Base-by-base conservation (phyloP, 2,329 filamentous ascomycete genomes). In the Delphinella strobiligena region DNA sequence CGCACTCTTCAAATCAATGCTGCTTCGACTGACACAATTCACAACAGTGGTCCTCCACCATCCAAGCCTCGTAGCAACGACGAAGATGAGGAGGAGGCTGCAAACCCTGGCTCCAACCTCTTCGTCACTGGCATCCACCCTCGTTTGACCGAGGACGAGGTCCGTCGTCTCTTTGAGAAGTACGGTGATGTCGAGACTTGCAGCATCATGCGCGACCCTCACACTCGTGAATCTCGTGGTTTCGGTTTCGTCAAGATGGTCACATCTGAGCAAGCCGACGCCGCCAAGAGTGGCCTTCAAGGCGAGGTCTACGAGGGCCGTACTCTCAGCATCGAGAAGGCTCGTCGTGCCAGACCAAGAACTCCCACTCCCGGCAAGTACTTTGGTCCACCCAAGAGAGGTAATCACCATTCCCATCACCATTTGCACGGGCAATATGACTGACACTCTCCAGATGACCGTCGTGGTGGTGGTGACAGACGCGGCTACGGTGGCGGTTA, bases 161-260 rank as follows among this genome's bases (percentile, higher is more conserved):
- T 98, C 46, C 82, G 83, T 40, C 87, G 87, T 61, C 80, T 98
- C 50, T 98, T 98, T 58, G 87, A 95, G 68, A 98, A 96, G 67
- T 96, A 96, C 56, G 91, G 91, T 52, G 87, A 94, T 60, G 91
- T 98, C 38, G 89, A 96, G 68, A 96, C 93, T 68, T 96, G 89
- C 70, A 93, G 95, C 63, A 98, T 98, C 68, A 98, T 98, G 91
- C 79, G 89, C 57, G 91, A 98, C 59, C 91, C 91, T 46, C 91
- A 98, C 65, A 93, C 85, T 56, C 93, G 94, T 68, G 91, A 98
- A 66, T 96, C 89, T 52, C 91, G 91, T 64, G 91, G 91, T 50
- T 98, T 98, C 51, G 91, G 91, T 41, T 98, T 98, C 68, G 91
- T 98, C 61, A 96, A 98, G 72, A 96, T 98, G 89, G 79, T 87